phyloP scores from a whole-genome alignment of 352 stramenopile genomes.

The Globisporangium uncinulatum region DNA sequence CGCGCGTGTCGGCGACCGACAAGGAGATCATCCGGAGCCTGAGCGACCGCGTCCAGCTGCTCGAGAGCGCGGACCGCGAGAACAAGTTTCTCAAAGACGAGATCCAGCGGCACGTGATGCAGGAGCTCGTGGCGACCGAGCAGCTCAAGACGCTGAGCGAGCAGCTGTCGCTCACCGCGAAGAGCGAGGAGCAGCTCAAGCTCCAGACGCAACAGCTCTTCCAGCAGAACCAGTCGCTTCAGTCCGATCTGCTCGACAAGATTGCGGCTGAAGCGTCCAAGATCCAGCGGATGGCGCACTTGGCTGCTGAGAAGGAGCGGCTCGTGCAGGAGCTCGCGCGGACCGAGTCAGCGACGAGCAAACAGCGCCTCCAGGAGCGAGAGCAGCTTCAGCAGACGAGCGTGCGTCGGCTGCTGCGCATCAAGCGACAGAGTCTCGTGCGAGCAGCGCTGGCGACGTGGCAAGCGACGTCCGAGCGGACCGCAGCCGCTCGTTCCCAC shows the following conservation, averaged over 20 bases:
- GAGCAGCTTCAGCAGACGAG: conserved; percentile 21
- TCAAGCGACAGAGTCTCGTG: conserved; percentile 25
- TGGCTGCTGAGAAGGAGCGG: conserved; percentile 54
- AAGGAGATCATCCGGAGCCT: conserved; percentile 33
- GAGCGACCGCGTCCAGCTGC: conserved; percentile 29
- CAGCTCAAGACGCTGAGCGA: conserved; percentile 47
- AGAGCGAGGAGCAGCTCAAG: conserved; percentile 66
- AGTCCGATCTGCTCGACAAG: conserved; percentile 62
- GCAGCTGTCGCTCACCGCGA: conserved; percentile 40
- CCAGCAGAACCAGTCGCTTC: conserved; percentile 60
- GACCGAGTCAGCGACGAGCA: conserved; percentile 26
- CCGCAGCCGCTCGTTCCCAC: not conserved
- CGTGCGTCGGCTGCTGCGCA: conserved; percentile 26
- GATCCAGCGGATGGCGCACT: conserved; percentile 60
- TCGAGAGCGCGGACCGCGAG: conserved; percentile 47
- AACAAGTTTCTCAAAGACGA: conserved; percentile 55
- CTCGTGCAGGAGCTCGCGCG: conserved; percentile 46
- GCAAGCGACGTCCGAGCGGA: conserved; percentile 3
- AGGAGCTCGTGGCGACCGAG: conserved; percentile 48
- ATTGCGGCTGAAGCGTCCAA: conserved; percentile 57
- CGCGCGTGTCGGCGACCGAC: conserved; percentile 16
- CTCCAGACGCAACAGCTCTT: conserved; percentile 64
- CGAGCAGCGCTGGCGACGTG: conserved; percentile 6
- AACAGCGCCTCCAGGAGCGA: conserved; percentile 22
- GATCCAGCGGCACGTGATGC: conserved; percentile 53